phyloP scores from a whole-genome alignment of 805 yeast species.

The Pichia deserticola region DNA sequence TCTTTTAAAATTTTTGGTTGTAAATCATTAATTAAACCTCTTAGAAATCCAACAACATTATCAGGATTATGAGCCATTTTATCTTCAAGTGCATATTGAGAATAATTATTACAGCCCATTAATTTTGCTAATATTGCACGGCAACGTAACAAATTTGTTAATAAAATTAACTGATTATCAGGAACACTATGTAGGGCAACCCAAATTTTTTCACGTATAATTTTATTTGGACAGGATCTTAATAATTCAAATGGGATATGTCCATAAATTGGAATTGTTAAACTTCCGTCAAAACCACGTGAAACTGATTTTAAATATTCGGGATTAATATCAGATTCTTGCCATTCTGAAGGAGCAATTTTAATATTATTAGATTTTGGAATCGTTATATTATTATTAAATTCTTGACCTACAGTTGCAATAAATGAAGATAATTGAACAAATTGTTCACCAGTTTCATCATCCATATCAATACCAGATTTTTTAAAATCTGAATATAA shows the following conservation, averaged over 20 bases:
- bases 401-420: constrained; percentile 73
- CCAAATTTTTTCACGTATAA: constrained; percentile 67
- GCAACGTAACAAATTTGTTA: constrained; percentile 53
- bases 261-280: constrained; percentile 53
- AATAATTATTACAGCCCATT: constrained; percentile 62
- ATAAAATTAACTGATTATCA: constrained; percentile 48
- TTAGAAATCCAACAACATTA: constrained; percentile 64
- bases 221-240: constrained; percentile 46
- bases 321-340: constrained; percentile 21
- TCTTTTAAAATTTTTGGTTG: constrained; percentile 54
- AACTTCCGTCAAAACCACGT: constrained; percentile 31
- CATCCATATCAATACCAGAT: constrained; percentile 80
- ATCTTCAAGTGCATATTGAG: constrained; percentile 76
- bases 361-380: constrained; percentile 21
- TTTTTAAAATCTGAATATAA: constrained; percentile 79
- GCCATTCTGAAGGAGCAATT: constrained; percentile 24
- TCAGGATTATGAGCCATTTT: constrained; percentile 84
- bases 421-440: constrained; percentile 75
- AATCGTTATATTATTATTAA: constrained; percentile 42
- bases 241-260: constrained; percentile 59
- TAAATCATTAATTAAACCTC: constrained; percentile 46
- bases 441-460: constrained; percentile 55
- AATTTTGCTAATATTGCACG: constrained; percentile 66
- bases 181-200: constrained; percentile 60
- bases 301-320: constrained; percentile 18